A percentile compares a stretch with the other conserved stretches of the same genome.
Conservation (phyloP, 352 stramenopile genomes). For the Globisporangium acanthophoron region DNA sequence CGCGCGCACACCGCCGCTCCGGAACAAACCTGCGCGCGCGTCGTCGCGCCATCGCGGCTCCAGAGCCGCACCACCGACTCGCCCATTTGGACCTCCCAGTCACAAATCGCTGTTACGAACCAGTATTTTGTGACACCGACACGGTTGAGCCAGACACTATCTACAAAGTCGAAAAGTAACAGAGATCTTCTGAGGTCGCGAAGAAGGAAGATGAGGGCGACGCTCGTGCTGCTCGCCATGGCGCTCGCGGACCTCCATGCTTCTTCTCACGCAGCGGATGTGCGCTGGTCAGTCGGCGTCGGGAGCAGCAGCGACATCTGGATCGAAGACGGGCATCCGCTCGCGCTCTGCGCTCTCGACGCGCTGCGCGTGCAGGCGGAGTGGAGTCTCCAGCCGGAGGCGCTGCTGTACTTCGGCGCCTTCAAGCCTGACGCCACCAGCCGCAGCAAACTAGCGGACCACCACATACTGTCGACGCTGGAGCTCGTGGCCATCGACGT, state of each 20-base stretch:
- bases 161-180: background rate
- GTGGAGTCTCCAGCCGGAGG: background rate
- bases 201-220: background rate
- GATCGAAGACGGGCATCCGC: background rate
- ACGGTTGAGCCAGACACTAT: too few relatives aligned
- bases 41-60: slow-evolving; percentile 26
- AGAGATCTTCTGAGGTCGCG: background rate
- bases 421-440: background rate
- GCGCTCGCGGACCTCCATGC: too few relatives aligned
- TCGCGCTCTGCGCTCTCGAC: slow-evolving; percentile 5
- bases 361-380: background rate
- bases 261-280: background rate
- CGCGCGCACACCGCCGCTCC: slow-evolving; percentile 2
- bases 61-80: slow-evolving; percentile 25
- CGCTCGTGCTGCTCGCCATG: background rate
- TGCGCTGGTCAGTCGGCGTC: background rate
- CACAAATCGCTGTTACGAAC: too few relatives aligned
- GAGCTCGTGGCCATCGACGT: slow-evolving; percentile 1
- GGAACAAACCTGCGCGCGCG: slow-evolving; percentile 2
- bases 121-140: too few relatives aligned
- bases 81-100: slow-evolving; percentile 10
- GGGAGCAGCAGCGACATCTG: background rate
- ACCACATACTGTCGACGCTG: background rate
- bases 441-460: background rate
- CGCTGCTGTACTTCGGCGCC: background rate